Evolutionary conservation across 768 basidiomycete species (phyloP).

Genomic region (Mycena sanguinolenta): DNA sequence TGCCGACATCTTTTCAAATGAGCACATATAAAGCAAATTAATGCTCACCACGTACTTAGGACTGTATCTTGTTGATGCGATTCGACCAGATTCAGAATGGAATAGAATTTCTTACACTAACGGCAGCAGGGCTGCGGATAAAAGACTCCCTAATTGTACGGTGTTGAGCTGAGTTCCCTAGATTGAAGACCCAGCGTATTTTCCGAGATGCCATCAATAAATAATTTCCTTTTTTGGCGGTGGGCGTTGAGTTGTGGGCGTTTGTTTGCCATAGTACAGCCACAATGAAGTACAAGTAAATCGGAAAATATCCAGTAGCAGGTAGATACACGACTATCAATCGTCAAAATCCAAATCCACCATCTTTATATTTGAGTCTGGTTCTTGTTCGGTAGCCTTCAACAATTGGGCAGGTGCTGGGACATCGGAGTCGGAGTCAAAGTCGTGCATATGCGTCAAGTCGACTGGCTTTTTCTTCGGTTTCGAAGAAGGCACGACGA

Average conservation of each 20-base stretch:
- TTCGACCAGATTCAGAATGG: too few species aligned
- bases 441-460: conserved; percentile 37
- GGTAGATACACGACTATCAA: neutral
- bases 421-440: conserved; percentile 35
- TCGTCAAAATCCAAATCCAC: conserved; percentile 66
- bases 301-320: neutral
- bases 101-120: too few species aligned
- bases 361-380: conserved; percentile 44
- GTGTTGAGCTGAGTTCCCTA: too few species aligned
- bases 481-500: conserved; percentile 50
- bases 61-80: too few species aligned
- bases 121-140: too few species aligned
- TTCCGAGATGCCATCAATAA: too few species aligned
- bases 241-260: neutral
- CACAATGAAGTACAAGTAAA: neutral
- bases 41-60: too few species aligned
- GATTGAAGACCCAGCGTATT: too few species aligned
- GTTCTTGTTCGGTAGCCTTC: conserved; percentile 12
- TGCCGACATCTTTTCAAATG: too few species aligned
- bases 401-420: conserved; percentile 25
- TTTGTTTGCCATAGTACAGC: neutral
- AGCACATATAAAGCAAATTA: too few species aligned
- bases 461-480: conserved; percentile 30
- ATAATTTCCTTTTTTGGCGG: conserved; percentile 19
- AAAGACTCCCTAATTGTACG: too few species aligned